These are phyloP conservation scores for Hypoxylon sp. DNA, from an alignment of 2,329 filamentous ascomycete species.

Conservation along the genomic window DNA sequence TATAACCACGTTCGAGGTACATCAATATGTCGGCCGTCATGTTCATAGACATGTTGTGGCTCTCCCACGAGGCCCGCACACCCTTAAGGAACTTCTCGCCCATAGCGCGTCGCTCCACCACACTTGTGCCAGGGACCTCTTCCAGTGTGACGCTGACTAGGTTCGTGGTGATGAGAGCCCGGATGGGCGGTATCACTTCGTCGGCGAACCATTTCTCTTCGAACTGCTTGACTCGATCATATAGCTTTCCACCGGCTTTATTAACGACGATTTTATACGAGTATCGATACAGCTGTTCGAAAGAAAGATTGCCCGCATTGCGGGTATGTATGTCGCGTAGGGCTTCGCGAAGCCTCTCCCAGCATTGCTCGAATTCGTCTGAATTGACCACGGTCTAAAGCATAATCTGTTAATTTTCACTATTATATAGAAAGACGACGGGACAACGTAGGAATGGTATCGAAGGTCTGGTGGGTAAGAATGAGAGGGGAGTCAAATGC, in stretches of 20 bases:
- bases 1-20: conserved; percentile 94
- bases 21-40: conserved; percentile 97
- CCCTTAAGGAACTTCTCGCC: conserved; percentile 86
- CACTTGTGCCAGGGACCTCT: conserved; percentile 68
- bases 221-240: conserved; percentile 82
- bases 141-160: conserved; percentile 72
- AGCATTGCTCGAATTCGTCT: conserved; percentile 89
- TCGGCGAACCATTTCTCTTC: conserved; percentile 84
- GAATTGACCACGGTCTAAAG: conserved; percentile 53
- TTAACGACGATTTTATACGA: conserved; percentile 94
- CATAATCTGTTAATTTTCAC: conserved; percentile 24
- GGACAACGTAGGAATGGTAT: background rate
- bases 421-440: background rate
- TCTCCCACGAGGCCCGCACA: conserved; percentile 83
- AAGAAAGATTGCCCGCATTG: conserved; percentile 89
- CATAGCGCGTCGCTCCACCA: conserved; percentile 81
- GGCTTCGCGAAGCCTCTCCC: conserved; percentile 80
- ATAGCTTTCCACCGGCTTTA: conserved; percentile 85
- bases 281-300: conserved; percentile 93
- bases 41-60: conserved; percentile 92
- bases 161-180: conserved; percentile 76
- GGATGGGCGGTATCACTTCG: conserved; percentile 78
- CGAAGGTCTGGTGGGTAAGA: background rate
- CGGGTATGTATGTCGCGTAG: conserved; percentile 91
- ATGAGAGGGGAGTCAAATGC: background rate